phyloP scores from a whole-genome alignment of 129 eudicot genomes.

The Flaveria sonorensis region DNA sequence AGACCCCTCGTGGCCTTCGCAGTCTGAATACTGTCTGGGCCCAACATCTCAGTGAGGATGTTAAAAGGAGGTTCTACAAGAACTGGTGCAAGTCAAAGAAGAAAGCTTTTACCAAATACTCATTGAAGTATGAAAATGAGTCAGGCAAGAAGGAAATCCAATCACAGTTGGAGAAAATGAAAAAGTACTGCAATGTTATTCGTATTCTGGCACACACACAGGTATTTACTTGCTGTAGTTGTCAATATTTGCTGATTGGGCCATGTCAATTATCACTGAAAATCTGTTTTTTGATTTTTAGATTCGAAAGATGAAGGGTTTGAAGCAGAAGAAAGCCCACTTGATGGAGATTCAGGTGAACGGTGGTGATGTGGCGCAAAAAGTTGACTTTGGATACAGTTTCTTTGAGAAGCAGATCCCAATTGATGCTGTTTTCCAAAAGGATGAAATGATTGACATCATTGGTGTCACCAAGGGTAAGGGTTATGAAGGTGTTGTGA shows the following conservation, averaged over 20 bases:
- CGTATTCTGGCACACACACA: slow-evolving; percentile 69
- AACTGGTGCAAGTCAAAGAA: slow-evolving; percentile 66
- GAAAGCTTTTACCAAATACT: slow-evolving; percentile 49
- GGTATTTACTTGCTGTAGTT: slow-evolving; percentile 13
- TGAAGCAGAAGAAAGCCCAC: slow-evolving; percentile 68
- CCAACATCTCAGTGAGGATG: slow-evolving; percentile 64
- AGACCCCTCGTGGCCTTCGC: slow-evolving; percentile 68
- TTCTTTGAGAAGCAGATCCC: slow-evolving; percentile 66
- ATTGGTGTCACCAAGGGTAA: slow-evolving; percentile 70
- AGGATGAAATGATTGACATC: slow-evolving; percentile 70
- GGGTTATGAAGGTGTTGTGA: slow-evolving; percentile 70
- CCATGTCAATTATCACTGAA: not conserved
- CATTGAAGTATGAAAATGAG: slow-evolving; percentile 46
- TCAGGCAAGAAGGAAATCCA: slow-evolving; percentile 53
- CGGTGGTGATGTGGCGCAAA: slow-evolving; percentile 54
- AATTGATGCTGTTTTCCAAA: slow-evolving; percentile 59
- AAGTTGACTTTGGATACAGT: slow-evolving; percentile 52
- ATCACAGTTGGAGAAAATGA: slow-evolving; percentile 57
- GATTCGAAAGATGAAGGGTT: slow-evolving; percentile 67
- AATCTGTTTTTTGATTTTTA: not conserved
- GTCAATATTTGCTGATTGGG: not conserved
- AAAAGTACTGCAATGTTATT: slow-evolving; percentile 59
- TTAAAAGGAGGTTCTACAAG: slow-evolving; percentile 59
- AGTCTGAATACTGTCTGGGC: slow-evolving; percentile 56
- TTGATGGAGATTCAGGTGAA: slow-evolving; percentile 68